A percentile compares a stretch with the other conserved stretches of the same genome.
These are phyloP conservation scores for Sanghuangporus sanghuang DNA, from an alignment of 1,284 basidiomycete genomes.

Conservation along the genomic window DNA sequence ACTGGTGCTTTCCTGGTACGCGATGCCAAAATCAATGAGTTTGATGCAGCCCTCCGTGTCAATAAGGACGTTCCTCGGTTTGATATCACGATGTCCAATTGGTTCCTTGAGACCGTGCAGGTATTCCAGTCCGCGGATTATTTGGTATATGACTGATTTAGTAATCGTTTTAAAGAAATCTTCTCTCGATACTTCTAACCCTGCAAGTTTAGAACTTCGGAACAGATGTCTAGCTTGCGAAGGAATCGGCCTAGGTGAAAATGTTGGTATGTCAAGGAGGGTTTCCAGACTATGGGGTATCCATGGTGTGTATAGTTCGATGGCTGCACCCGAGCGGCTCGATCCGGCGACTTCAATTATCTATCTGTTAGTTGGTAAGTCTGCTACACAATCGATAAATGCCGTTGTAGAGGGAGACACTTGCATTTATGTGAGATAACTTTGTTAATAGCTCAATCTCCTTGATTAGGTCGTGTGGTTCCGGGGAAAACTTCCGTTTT, in stretches of 20 bases:
- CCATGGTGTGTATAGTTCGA: conserved; percentile 61
- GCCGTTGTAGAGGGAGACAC: neutral
- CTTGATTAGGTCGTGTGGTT: conserved; percentile 26
- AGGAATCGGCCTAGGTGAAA: conserved; percentile 40
- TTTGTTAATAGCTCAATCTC: conserved; percentile 26
- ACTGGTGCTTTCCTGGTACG: conserved; percentile 40
- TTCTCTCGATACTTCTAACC: conserved; percentile 18
- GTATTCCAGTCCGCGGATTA: conserved; percentile 61
- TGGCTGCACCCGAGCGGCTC: conserved; percentile 16
- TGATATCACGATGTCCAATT: conserved; percentile 87
- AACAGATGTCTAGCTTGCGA: conserved; percentile 22
- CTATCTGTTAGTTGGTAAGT: conserved; percentile 11
- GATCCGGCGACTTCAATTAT: conserved; percentile 22
- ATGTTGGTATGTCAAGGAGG: conserved; percentile 47
- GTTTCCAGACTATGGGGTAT: conserved; percentile 50
- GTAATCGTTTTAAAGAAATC: conserved; percentile 41
- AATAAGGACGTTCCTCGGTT: conserved; percentile 80
- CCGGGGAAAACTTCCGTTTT: conserved; percentile 12
- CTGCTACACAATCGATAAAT: neutral
- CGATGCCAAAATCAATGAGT: conserved; percentile 88
- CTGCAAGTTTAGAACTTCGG: conserved; percentile 15
- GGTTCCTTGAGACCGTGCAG: conserved; percentile 51
- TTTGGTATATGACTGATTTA: conserved; percentile 60
- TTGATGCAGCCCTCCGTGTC: conserved; percentile 54
- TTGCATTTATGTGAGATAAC: conserved; percentile 28